A percentile compares a stretch with the other conserved stretches of the same genome.
Evolutionary conservation across 1,139 yeast genomes (phyloP).

Genomic region (Suhomyces kunorum): DNA sequence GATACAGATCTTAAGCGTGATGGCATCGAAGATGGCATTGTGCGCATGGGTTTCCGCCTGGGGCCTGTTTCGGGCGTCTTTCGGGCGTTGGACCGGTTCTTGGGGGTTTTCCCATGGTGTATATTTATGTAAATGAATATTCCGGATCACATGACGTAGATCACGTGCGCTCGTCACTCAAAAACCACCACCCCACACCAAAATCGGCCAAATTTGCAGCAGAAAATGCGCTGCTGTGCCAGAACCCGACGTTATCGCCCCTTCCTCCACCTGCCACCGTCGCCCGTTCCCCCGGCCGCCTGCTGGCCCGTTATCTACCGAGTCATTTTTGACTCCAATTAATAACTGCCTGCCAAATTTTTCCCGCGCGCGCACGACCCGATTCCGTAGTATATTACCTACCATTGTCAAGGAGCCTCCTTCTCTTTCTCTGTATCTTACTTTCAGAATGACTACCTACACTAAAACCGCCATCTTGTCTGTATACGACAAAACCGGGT

Average conservation of each 20-base stretch:
- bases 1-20: conserved; percentile 86
- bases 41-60: conserved; percentile 1
- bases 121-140: conserved; percentile 11
- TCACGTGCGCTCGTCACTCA: not conserved
- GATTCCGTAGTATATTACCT: not conserved
- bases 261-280: not conserved
- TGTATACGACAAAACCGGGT: conserved; percentile 96
- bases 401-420: conserved; percentile 2
- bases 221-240: no score
- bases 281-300: not conserved
- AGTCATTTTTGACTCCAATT: conserved; percentile 13
- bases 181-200: no score
- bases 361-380: conserved; percentile 8
- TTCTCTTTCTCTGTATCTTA: conserved; percentile 1
- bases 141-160: conserved; percentile 6
- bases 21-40: conserved; percentile 9
- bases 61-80: no score
- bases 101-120: conserved; percentile 6
- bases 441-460: conserved; percentile 35
- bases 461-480: conserved; percentile 90
- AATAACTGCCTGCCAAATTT: conserved; percentile 1
- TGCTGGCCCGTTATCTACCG: conserved; percentile 6
- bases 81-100: no score
- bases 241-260: no score
- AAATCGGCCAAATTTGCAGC: no score